phyloP scores from a whole-genome alignment of 805 yeast species.

The Alloascoidea hylecoeti region DNA sequence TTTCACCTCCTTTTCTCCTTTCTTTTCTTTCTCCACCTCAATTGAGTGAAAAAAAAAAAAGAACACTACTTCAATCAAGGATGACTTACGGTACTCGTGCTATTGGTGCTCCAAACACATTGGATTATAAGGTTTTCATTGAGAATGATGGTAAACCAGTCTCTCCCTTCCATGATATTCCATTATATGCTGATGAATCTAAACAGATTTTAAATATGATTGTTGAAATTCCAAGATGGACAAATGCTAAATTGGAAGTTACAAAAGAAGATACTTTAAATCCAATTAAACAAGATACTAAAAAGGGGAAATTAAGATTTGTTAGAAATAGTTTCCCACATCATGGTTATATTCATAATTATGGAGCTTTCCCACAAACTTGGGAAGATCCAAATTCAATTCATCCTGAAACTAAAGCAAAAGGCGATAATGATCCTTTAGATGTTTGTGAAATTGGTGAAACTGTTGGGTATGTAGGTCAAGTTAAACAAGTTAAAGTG shows the following conservation, averaged over 20 bases:
- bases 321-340: slow-evolving; percentile 98
- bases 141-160: slow-evolving; percentile 91
- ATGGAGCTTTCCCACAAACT: slow-evolving; percentile 98
- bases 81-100: slow-evolving; percentile 84
- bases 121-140: slow-evolving; percentile 82
- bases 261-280: slow-evolving; percentile 40
- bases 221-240: slow-evolving; percentile 26
- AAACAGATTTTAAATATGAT: slow-evolving; percentile 61
- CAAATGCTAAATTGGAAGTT: slow-evolving; percentile 75
- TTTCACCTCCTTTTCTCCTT: no score
- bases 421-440: slow-evolving; percentile 91
- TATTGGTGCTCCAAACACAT: slow-evolving; percentile 90
- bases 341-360: slow-evolving; percentile 97
- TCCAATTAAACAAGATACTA: slow-evolving; percentile 71
- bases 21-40: no score
- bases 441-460: slow-evolving; percentile 89
- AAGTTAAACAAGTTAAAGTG: slow-evolving; percentile 78
- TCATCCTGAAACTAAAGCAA: slow-evolving; percentile 29
- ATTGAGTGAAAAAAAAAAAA: no score
- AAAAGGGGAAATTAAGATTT: slow-evolving; percentile 73
- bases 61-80: no score
- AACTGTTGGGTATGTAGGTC: slow-evolving; percentile 42
- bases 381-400: slow-evolving; percentile 86
- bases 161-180: slow-evolving; percentile 91
- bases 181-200: slow-evolving; percentile 87